Base-by-base conservation (phyloP, 2,329 filamentous ascomycete genomes). In the Neospermospora avenae region DNA sequence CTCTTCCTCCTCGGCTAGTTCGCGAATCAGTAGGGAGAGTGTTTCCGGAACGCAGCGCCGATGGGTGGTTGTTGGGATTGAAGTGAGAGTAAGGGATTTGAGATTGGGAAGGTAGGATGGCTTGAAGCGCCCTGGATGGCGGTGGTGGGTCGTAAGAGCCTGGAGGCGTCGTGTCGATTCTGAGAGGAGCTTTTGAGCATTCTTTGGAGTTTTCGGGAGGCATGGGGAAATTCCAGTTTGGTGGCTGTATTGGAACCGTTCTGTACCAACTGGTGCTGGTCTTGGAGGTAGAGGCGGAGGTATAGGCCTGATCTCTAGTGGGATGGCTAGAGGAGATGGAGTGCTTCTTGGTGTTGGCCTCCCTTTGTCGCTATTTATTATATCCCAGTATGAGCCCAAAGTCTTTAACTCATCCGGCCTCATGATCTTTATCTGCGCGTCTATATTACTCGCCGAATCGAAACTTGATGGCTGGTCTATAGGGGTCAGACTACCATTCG, bases 1-100 rank as follows among this genome's bases (percentile, higher is more conserved):
- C 41, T 65, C 59, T 59, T 64, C 61, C 41, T 65, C 63, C 41
- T 66, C 66, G 8, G 64, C 66, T 34, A 60, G 61, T 56, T 67
- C 62, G 52, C 64, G 64, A 14, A 67, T 64, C 20, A 66, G 64
- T 4, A 63, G 39, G 1, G 46, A 28, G n/a, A 67, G 48, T 2
- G 60, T 57, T 10, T 62, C 48, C 14, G 58, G 55, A 14, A 65
- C 51, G 14, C 51, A 53, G 4, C 44, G 58, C 4, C 56, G 46
- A 10, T 48, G 49, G 7, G 62, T 65, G 39, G 57, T 62, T 1
- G 55, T 58, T 16, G 62, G 65, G 18, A 67, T 46, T 24, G 64
- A 56, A 4, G 62, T 67, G 13, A 67, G 20, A 3, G 53, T 61
- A 0, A 67, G 52, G 3, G 51, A 57, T 39, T 66, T 65, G 18